phyloP scores from a whole-genome alignment of 2,329 filamentous ascomycete genomes.

The Endoconidiophora laricicola region DNA sequence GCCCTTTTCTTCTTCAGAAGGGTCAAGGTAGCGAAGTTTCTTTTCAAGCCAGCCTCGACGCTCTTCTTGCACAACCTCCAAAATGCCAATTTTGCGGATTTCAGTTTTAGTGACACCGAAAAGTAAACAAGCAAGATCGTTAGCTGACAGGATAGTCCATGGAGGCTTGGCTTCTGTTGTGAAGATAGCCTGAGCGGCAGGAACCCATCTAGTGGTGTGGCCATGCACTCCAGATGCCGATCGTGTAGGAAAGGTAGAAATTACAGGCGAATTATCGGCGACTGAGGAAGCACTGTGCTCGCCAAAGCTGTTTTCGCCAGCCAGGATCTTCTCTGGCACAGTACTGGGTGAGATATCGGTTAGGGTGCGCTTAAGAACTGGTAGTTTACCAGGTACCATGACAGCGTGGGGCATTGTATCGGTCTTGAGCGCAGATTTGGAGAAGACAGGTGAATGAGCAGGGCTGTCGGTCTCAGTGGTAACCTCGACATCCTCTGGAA shows the following conservation, averaged over 20 bases:
- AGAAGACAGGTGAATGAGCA: background rate
- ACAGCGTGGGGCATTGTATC: too few species aligned
- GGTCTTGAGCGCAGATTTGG: background rate
- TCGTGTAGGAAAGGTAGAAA: constrained; percentile 4
- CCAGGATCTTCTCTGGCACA: constrained; percentile 3
- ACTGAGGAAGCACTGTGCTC: constrained; percentile 1
- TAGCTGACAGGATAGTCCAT: constrained; percentile 92
- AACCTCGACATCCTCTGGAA: constrained; percentile 6
- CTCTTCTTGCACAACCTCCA: constrained; percentile 87
- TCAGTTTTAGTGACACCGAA: constrained; percentile 40
- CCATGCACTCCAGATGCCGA: constrained; percentile 48
- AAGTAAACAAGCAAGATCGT: constrained; percentile 90
- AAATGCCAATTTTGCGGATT: constrained; percentile 70
- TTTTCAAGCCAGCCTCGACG: constrained; percentile 76
- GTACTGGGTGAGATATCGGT: constrained; percentile 5
- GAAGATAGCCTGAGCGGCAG: constrained; percentile 89
- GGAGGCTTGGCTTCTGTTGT: constrained; percentile 81
- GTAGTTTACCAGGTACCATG: too few species aligned
- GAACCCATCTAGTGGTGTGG: constrained; percentile 78
- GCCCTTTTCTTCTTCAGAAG: constrained; percentile 26
- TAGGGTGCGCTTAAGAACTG: constrained; percentile 8
- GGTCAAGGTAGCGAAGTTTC: constrained; percentile 53
- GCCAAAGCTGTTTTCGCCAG: constrained; percentile 2
- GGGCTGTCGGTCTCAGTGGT: background rate
- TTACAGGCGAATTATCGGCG: constrained; percentile 3